Percentiles rank a stretch among this genome's conserved stretches.
These are phyloP conservation scores for Pleurotus ostreatus DNA, from an alignment of 768 basidiomycete species.

Conservation along the genomic window DNA sequence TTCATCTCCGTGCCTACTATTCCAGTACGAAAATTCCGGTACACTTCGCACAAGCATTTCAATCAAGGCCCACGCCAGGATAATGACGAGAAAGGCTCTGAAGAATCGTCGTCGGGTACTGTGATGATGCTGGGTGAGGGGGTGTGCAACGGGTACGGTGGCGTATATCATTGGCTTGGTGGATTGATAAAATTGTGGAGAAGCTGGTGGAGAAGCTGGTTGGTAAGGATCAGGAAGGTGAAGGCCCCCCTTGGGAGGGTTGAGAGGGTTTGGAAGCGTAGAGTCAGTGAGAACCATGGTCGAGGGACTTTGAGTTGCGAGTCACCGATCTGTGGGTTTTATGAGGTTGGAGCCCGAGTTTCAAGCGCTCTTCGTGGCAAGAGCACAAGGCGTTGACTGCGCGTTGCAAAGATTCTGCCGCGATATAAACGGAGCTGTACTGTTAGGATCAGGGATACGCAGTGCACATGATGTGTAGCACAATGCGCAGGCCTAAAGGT, in stretches of 20 bases:
- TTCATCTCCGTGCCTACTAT: not conserved
- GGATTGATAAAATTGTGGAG: no score
- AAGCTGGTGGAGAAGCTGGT: no score
- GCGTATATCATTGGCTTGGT: not conserved
- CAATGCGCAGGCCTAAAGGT: no score
- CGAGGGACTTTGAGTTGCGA: no score
- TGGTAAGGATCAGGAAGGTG: no score
- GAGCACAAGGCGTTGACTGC: conserved; percentile 1
- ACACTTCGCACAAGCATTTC: not conserved
- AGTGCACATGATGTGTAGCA: no score
- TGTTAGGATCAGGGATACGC: not conserved
- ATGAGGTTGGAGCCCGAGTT: not conserved
- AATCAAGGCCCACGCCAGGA: not conserved
- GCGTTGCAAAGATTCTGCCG: not conserved
- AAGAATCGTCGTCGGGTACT: not conserved
- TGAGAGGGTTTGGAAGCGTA: no score
- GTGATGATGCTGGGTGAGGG: not conserved
- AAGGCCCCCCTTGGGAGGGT: no score
- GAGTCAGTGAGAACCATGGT: no score
- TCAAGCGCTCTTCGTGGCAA: not conserved
- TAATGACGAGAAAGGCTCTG: not conserved
- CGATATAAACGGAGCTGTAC: not conserved
- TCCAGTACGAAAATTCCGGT: not conserved
- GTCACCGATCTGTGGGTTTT: not conserved
- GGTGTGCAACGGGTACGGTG: not conserved